A percentile compares a stretch with the other conserved stretches of the same genome.
Evolutionary conservation across 768 basidiomycete species (phyloP).

Genomic region (Serendipita sp.): DNA sequence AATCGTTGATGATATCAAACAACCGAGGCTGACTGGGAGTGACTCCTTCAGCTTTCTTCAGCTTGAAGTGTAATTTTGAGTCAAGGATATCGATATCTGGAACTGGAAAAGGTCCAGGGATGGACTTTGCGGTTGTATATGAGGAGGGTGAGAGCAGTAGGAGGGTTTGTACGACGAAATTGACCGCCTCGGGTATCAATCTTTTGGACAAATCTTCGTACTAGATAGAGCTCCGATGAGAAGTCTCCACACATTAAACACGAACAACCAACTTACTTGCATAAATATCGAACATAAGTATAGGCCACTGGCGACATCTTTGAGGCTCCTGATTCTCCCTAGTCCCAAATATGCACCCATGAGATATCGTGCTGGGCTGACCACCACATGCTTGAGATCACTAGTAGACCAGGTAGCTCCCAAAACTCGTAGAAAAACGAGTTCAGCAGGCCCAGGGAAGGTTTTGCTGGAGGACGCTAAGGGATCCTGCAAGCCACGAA

Average conservation of each 20-base stretch:
- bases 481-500: slow-evolving; percentile 61
- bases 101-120: slow-evolving; percentile 58
- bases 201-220: slow-evolving; percentile 78
- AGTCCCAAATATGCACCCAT: slow-evolving; percentile 87
- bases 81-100: slow-evolving; percentile 50
- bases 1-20: slow-evolving; percentile 23
- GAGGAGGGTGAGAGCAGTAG: slow-evolving; percentile 57
- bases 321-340: slow-evolving; percentile 54
- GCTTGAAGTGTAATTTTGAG: slow-evolving; percentile 25
- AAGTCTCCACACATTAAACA: not conserved
- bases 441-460: slow-evolving; percentile 76
- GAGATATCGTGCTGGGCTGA: slow-evolving; percentile 72
- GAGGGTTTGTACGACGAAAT: slow-evolving; percentile 58
- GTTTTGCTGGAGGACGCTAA: slow-evolving; percentile 50
- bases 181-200: slow-evolving; percentile 75
- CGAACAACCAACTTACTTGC: slow-evolving; percentile 19
- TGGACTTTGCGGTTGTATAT: slow-evolving; percentile 27
- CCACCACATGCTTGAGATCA: slow-evolving; percentile 80
- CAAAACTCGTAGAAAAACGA: slow-evolving; percentile 63
- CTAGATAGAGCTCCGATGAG: slow-evolving; percentile 28
- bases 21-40: slow-evolving; percentile 33
- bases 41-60: slow-evolving; percentile 27
- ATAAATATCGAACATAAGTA: slow-evolving; percentile 72
- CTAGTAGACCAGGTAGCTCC: slow-evolving; percentile 86
- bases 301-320: slow-evolving; percentile 70